Evolutionary conservation across 2,329 filamentous ascomycete genomes (phyloP).

Genomic region (Onygenales sp.): DNA sequence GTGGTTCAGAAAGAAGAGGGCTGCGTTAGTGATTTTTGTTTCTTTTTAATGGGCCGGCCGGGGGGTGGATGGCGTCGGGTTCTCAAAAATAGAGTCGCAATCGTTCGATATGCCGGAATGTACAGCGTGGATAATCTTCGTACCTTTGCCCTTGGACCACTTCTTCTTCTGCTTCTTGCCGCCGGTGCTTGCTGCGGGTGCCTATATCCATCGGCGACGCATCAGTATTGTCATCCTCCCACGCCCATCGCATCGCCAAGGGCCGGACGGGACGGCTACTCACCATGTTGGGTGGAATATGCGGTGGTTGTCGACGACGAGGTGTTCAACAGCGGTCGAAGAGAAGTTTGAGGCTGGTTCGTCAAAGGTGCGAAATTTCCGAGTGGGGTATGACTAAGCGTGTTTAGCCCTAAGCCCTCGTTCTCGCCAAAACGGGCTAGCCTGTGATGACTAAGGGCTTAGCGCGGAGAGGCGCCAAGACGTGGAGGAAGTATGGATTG

Average conservation of each 20-base stretch:
- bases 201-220: constrained; percentile 10
- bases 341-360: constrained; percentile 16
- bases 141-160: constrained; percentile 50
- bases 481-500: too few relatives aligned
- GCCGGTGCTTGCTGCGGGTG: constrained; percentile 38
- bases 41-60: background rate
- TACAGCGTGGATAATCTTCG: constrained; percentile 12
- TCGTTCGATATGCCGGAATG: background rate
- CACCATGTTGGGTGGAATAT: constrained; percentile 10
- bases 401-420: constrained; percentile 26
- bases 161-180: constrained; percentile 48
- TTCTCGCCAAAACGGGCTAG: constrained; percentile 15
- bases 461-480: background rate
- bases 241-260: background rate
- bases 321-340: constrained; percentile 18
- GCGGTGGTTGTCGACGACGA: constrained; percentile 25
- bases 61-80: background rate
- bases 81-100: background rate
- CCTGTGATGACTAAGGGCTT: background rate
- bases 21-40: constrained; percentile 14
- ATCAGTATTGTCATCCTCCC: background rate
- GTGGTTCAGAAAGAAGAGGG: constrained; percentile 12
- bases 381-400: constrained; percentile 29
- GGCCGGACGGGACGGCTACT: background rate
- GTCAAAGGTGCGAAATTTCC: constrained; percentile 23